phyloP scores from a whole-genome alignment of 768 basidiomycete genomes.

The Leucocoprinus leucothites region DNA sequence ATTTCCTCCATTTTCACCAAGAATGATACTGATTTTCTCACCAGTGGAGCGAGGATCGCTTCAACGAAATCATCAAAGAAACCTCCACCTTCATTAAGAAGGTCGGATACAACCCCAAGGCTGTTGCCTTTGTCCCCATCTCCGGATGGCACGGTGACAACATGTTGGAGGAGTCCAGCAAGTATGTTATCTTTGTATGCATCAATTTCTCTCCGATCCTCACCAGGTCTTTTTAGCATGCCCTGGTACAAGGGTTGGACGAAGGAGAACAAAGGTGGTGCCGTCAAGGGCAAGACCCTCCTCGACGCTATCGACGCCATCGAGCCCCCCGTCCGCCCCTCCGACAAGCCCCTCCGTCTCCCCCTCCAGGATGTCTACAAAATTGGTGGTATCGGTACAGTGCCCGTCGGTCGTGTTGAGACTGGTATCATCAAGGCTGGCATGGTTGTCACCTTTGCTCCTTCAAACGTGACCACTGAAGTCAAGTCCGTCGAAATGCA shows the following conservation, averaged over 20 bases:
- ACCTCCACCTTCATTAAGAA: slow-evolving; percentile 98
- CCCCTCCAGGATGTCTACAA: slow-evolving; percentile 99
- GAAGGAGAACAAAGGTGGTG: slow-evolving; percentile 92
- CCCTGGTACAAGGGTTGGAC: slow-evolving; percentile 99
- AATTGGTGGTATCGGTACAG: slow-evolving; percentile 99
- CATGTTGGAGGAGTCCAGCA: slow-evolving; percentile 98
- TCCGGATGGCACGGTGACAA: slow-evolving; percentile 99
- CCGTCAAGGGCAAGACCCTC: slow-evolving; percentile 96
- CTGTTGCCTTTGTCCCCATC: slow-evolving; percentile 98
- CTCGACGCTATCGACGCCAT: slow-evolving; percentile 99
- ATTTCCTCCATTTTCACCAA: background rate
- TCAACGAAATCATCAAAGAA: slow-evolving; percentile 99
- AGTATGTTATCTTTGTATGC: slow-evolving; percentile 48
- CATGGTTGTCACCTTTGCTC: slow-evolving; percentile 98
- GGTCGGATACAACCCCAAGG: slow-evolving; percentile 99
- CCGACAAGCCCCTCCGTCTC: slow-evolving; percentile 99
- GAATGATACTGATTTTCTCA: slow-evolving; percentile 10
- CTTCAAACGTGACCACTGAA: slow-evolving; percentile 98
- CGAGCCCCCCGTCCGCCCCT: slow-evolving; percentile 93
- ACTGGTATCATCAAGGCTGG: slow-evolving; percentile 99
- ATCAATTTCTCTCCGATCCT: slow-evolving; percentile 15
- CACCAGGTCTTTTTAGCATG: slow-evolving; percentile 59
- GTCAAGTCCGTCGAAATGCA: slow-evolving; percentile 99
- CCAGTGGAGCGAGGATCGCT: slow-evolving; percentile 98
- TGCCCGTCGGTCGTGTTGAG: slow-evolving; percentile 99